Evolutionary conservation across 306 rosid species (phyloP).

Genomic region (Casuarina cunninghamiana): DNA sequence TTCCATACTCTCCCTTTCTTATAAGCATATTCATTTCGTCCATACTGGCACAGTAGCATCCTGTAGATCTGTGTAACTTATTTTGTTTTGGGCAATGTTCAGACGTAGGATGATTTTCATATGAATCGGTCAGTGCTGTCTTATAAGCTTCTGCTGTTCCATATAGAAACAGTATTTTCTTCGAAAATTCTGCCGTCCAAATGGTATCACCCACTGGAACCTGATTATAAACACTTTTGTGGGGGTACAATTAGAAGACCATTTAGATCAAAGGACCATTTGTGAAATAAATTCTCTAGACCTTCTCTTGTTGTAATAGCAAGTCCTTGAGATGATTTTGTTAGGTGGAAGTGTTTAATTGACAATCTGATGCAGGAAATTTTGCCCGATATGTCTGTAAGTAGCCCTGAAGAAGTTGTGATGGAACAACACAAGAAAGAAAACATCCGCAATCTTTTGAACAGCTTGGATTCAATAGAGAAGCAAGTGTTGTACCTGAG

Average conservation of each 20-base stretch:
- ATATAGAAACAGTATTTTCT: too few relatives aligned
- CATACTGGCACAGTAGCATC: background rate
- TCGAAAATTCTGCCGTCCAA: too few relatives aligned
- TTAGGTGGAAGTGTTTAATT: slow-evolving; percentile 19
- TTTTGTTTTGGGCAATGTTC: background rate
- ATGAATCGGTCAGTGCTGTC: background rate
- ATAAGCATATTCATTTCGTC: slow-evolving; percentile 13
- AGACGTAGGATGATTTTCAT: background rate
- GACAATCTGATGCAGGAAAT: slow-evolving; percentile 51
- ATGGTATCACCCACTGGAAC: too few relatives aligned
- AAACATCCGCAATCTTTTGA: slow-evolving; percentile 50
- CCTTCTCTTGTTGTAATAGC: too few relatives aligned
- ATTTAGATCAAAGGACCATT: too few relatives aligned
- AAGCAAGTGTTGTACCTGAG: slow-evolving; percentile 68
- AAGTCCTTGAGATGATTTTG: slow-evolving; percentile 1
- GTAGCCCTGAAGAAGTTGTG: slow-evolving; percentile 66
- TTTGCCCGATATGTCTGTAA: slow-evolving; percentile 49
- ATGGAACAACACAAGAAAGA: slow-evolving; percentile 63
- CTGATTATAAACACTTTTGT: too few relatives aligned
- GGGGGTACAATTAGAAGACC: too few relatives aligned
- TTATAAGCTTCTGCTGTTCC: too few relatives aligned
- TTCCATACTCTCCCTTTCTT: slow-evolving; percentile 1
- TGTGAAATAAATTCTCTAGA: too few relatives aligned
- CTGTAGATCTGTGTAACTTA: background rate
- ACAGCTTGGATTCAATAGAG: slow-evolving; percentile 66